phyloP scores from a whole-genome alignment of 495 filamentous ascomycete genomes.

The Aspergillus ostianus region DNA sequence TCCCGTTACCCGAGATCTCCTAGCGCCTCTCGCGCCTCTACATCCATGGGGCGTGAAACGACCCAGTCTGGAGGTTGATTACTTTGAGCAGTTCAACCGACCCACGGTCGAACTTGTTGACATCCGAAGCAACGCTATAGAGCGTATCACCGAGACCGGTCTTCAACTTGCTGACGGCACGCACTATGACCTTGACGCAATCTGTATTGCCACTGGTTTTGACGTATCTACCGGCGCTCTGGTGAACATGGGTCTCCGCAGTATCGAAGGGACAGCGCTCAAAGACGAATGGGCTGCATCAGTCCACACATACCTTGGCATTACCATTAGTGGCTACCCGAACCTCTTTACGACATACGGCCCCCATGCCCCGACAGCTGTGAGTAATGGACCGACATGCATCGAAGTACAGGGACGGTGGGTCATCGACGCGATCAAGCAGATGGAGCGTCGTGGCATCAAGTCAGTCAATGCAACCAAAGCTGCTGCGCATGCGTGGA shows the following conservation, averaged over 20 bases:
- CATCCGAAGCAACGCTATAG: slow-evolving; percentile 48
- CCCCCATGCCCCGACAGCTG: slow-evolving; percentile 48
- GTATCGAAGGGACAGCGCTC: slow-evolving; percentile 39
- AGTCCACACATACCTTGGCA: slow-evolving; percentile 48
- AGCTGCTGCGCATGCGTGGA: slow-evolving; percentile 50
- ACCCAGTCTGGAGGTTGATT: slow-evolving; percentile 52
- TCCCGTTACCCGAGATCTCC: slow-evolving; percentile 44
- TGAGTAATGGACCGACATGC: slow-evolving; percentile 48
- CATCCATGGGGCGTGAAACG: slow-evolving; percentile 56
- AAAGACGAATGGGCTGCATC: slow-evolving; percentile 47
- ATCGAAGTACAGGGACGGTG: slow-evolving; percentile 51
- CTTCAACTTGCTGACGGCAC: slow-evolving; percentile 41
- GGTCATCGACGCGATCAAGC: slow-evolving; percentile 47
- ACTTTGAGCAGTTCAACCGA: slow-evolving; percentile 58
- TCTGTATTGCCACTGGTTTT: slow-evolving; percentile 57
- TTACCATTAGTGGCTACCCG: slow-evolving; percentile 46
- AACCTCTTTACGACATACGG: slow-evolving; percentile 57
- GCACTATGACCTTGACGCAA: slow-evolving; percentile 48
- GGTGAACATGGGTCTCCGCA: slow-evolving; percentile 47
- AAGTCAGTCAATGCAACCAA: slow-evolving; percentile 40
- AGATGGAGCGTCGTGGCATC: slow-evolving; percentile 39
- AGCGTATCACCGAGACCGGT: slow-evolving; percentile 44
- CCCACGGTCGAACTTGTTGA: slow-evolving; percentile 54
- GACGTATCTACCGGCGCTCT: slow-evolving; percentile 53
- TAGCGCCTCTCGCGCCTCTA: slow-evolving; percentile 53